A percentile compares a stretch with the other conserved stretches of the same genome.
Evolutionary conservation across 2,329 filamentous ascomycete genomes (phyloP).

Genomic region (Sphaerostilbella broomeana): DNA sequence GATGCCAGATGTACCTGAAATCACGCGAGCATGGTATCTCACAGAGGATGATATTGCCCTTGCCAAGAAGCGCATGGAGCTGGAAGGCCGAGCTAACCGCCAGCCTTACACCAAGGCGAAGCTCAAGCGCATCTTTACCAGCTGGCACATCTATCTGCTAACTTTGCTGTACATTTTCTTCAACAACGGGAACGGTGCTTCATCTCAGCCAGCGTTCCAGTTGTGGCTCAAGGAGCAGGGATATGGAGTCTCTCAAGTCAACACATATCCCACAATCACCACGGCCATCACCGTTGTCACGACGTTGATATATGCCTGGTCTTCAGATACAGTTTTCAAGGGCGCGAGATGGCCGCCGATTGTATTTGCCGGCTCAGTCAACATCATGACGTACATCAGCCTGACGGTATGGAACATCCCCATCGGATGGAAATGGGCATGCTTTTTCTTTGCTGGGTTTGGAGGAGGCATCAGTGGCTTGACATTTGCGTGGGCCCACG

Average conservation of each 20-base stretch:
- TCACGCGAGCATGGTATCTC: conserved; percentile 23
- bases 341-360: conserved; percentile 60
- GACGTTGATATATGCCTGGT: conserved; percentile 59
- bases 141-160: conserved; percentile 59
- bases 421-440: conserved; percentile 55
- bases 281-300: conserved; percentile 48
- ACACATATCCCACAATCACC: conserved; percentile 54
- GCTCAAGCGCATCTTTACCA: conserved; percentile 53
- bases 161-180: conserved; percentile 55
- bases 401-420: conserved; percentile 41
- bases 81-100: conserved; percentile 39
- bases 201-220: conserved; percentile 49
- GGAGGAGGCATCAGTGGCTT: conserved; percentile 42
- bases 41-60: conserved; percentile 22
- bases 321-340: conserved; percentile 52
- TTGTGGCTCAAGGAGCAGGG: conserved; percentile 41
- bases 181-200: conserved; percentile 48
- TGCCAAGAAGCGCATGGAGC: conserved; percentile 25
- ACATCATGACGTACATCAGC: conserved; percentile 34
- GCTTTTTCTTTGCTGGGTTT: conserved; percentile 50
- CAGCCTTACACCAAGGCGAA: conserved; percentile 39
- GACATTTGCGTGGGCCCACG: conserved; percentile 43
- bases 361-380: conserved; percentile 44
- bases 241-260: conserved; percentile 36
- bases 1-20: conserved; percentile 25